Base-by-base conservation (phyloP, 2,329 filamentous ascomycete species). In the Paecilomyces sp. region DNA sequence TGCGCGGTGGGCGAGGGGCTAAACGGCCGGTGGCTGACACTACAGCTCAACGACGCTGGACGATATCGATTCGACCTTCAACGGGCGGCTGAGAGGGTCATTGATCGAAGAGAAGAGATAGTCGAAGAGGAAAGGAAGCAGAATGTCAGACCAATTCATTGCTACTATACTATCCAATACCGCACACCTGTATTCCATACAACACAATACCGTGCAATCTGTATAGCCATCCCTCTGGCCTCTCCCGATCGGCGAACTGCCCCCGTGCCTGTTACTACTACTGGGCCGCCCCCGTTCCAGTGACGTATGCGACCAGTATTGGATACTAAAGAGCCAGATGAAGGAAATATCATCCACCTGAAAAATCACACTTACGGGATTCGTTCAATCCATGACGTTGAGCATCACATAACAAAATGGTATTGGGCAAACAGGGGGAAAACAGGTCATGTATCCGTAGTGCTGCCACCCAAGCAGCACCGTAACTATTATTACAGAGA, bases 401-500 rank as follows among this genome's bases (percentile, higher is more conserved):
- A 47, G 18, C 41, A 47, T 47, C 41, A 47, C 41, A 47, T 3
- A 8, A 47, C 41, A 47, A 47, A 47, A 47, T 47, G 41, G 51
- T 53, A 53, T 53, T 53, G 18, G 22, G 51, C 24, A 25, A 53
- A 30, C 51, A 53, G 5, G 25, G 24, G 15, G 11, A 25, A 22
- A 25, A 25, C 22, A 53, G 24, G 51, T 25, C 51, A 53, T 53
- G 28, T 53, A 53, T 53, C 51, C 51, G 22, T 30, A 22, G 51
- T 53, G 51, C 51, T 53, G 24, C 33, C 25, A 41, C 31, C 31
- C 31, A 50, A 41, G 28, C 25, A n/a, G 24, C 36, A 41, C 55
- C 55, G 36, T 41, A 47, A 57, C 55, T 57, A 57, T 50, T 57
- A 57, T 57, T 57, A 57, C 55, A 57, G 24, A 53, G 24, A 53